A percentile compares a stretch with the other conserved stretches of the same genome.
Evolutionary conservation across 169 alveolate species (phyloP).

Genomic region (Cryptosporidium meleagridis): DNA sequence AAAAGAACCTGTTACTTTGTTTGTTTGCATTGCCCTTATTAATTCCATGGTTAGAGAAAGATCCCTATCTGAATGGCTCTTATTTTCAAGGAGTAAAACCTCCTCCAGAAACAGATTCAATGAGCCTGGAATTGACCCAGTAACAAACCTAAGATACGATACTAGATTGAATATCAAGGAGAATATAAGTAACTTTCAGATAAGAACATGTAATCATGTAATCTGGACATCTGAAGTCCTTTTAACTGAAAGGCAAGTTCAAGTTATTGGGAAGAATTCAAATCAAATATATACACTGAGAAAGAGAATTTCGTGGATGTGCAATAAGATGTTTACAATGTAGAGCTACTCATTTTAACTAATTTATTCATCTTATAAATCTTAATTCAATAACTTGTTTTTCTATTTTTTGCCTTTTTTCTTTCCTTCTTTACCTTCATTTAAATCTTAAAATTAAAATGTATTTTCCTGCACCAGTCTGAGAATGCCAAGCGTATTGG

Average conservation of each 20-base stretch:
- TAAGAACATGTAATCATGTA: constrained; percentile 55
- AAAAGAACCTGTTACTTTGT: constrained; percentile 1
- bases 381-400: background rate
- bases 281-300: background rate
- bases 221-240: constrained; percentile 44
- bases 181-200: constrained; percentile 26
- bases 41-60: constrained; percentile 66
- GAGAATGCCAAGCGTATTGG: background rate
- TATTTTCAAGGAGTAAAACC: background rate
- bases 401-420: background rate
- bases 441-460: constrained; percentile 5
- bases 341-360: background rate
- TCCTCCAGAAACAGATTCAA: background rate
- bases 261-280: constrained; percentile 19
- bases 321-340: constrained; percentile 23
- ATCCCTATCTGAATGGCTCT: constrained; percentile 42
- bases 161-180: background rate
- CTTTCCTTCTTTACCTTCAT: too few relatives aligned
- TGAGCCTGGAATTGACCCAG: constrained; percentile 28
- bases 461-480: background rate
- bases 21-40: constrained; percentile 35
- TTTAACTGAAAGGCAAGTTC: constrained; percentile 8
- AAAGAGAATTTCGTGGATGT: constrained; percentile 42
- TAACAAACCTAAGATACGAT: constrained; percentile 53
- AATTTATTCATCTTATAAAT: background rate